Evolutionary conservation across 2,329 filamentous ascomycete species (phyloP).

Genomic region (Aspergillus sojae): DNA sequence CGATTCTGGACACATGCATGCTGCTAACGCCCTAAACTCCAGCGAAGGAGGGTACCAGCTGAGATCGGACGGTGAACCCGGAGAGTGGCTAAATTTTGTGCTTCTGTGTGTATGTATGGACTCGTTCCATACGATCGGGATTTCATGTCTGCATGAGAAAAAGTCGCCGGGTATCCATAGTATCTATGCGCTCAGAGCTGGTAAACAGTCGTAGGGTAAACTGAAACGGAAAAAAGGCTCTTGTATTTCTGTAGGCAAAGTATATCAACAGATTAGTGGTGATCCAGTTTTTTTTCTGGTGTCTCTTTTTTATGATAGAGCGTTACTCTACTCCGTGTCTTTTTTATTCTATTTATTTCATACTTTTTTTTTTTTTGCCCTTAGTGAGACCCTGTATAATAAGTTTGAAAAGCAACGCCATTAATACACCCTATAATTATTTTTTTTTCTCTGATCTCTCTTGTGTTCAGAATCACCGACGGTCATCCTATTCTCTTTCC

Average conservation of each 20-base stretch:
- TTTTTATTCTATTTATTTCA: conserved; percentile 2
- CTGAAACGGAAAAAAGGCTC: neutral
- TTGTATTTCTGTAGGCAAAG: neutral
- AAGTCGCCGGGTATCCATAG: conserved; percentile 20
- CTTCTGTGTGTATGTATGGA: conserved; percentile 7
- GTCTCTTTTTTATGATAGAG: neutral
- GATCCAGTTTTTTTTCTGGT: neutral
- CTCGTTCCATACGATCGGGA: conserved; percentile 30
- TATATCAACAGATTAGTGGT: neutral
- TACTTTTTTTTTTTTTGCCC: neutral
- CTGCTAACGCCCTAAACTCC: conserved; percentile 18
- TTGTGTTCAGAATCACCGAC: conserved; percentile 5
- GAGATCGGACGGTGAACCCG: conserved; percentile 29
- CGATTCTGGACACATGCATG: conserved; percentile 29
- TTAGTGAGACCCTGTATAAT: neutral
- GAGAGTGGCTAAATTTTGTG: conserved; percentile 15
- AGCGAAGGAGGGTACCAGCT: conserved; percentile 19
- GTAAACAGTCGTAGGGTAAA: neutral
- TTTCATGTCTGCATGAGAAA: conserved; percentile 22
- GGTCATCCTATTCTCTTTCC: neutral
- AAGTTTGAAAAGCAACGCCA: neutral
- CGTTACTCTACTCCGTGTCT: neutral
- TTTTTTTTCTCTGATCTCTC: neutral
- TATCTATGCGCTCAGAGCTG: neutral
- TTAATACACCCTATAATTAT: conserved; percentile 1